These are phyloP conservation scores for Castanea mollissima DNA, from an alignment of 306 rosid genomes.

Conservation along the genomic window DNA sequence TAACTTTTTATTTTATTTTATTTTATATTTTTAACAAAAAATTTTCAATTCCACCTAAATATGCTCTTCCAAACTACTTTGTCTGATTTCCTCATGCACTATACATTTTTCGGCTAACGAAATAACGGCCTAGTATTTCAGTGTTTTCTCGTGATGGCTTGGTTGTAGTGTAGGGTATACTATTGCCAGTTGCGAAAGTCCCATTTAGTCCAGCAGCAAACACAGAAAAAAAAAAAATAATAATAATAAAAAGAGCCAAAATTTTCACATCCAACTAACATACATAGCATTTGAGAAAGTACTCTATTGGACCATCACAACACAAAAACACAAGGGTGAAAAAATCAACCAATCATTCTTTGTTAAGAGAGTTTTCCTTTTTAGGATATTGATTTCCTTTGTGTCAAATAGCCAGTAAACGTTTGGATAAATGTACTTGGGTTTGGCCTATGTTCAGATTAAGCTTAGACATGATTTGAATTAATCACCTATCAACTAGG, in stretches of 20 bases:
- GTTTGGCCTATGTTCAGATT: not conserved
- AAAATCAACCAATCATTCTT: no score
- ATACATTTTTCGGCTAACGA: not conserved
- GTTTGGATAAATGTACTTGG: not conserved
- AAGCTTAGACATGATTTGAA: not conserved
- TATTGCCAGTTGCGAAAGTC: not conserved
- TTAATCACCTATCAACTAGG: not conserved
- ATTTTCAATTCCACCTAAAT: no score
- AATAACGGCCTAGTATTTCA: not conserved
- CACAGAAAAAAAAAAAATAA: no score
- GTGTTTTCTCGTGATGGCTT: slow-evolving; percentile 26
- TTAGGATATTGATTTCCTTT: not conserved
- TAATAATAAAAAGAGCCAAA: no score
- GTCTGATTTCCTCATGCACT: not conserved
- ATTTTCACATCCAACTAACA: no score
- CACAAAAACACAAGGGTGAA: no score
- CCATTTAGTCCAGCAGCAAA: not conserved
- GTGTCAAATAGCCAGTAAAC: not conserved
- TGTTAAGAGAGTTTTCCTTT: not conserved
- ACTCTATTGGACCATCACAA: no score
- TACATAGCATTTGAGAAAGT: no score
- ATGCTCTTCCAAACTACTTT: no score
- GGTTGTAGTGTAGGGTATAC: not conserved
- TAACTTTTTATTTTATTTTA: no score
- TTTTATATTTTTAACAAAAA: no score